Percentiles rank a stretch among this genome's conserved stretches.
Conservation (phyloP, 768 basidiomycete genomes). For the Tricholoma sp. region DNA sequence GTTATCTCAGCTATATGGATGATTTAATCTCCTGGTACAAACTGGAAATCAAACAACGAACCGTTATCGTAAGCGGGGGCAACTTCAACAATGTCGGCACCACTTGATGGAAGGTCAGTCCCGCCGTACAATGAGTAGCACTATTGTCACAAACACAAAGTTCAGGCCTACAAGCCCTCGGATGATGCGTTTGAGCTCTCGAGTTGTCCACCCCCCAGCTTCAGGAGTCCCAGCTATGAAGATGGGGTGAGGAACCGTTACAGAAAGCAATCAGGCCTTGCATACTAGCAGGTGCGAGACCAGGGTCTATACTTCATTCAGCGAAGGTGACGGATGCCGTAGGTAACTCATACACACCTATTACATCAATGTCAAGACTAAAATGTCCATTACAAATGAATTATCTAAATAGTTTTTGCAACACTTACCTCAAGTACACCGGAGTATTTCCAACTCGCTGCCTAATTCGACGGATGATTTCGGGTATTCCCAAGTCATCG, state of each 20-base stretch:
- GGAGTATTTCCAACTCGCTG: conserved; percentile 67
- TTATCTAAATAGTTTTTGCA: neutral
- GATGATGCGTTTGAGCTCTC: conserved; percentile 76
- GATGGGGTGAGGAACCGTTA: neutral
- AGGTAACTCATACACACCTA: conserved; percentile 37
- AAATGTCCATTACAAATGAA: neutral
- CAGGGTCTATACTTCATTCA: conserved; percentile 46
- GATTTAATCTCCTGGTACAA: neutral
- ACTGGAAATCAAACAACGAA: conserved; percentile 20
- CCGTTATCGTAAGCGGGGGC: conserved; percentile 70
- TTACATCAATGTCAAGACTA: conserved; percentile 79
- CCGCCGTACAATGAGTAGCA: neutral
- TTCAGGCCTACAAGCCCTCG: conserved; percentile 76
- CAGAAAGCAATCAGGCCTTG: conserved; percentile 5
- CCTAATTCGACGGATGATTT: conserved; percentile 68
- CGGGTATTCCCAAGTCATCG: conserved; percentile 69
- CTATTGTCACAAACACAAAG: conserved; percentile 52
- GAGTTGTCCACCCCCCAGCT: conserved; percentile 78
- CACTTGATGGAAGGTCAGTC: conserved; percentile 30
- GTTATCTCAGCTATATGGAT: conserved; percentile 53
- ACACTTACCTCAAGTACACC: conserved; percentile 66
- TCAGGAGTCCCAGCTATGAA: conserved; percentile 75
- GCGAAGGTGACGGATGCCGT: neutral
- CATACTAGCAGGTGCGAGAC: conserved; percentile 74
- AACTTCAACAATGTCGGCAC: conserved; percentile 71